A percentile compares a stretch with the other conserved stretches of the same genome.
phyloP scores from a whole-genome alignment of 768 basidiomycete genomes.

The Lyophyllum semitale region DNA sequence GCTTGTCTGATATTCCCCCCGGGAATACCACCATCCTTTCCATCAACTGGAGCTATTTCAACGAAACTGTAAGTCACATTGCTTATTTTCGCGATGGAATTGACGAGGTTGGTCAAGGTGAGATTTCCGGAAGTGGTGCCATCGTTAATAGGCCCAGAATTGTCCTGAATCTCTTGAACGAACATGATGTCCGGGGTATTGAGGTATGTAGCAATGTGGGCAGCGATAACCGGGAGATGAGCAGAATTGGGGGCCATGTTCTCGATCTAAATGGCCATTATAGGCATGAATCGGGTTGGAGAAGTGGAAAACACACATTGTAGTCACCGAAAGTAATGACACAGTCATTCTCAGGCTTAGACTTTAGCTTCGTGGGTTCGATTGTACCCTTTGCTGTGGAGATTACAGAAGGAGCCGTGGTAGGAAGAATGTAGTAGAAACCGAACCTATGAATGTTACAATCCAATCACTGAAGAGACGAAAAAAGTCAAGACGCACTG shows the following conservation, averaged over 20 bases:
- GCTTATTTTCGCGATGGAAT: slow-evolving; percentile 45
- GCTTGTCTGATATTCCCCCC: slow-evolving; percentile 67
- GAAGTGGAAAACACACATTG: slow-evolving; percentile 40
- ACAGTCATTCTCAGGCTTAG: slow-evolving; percentile 36
- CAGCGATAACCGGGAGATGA: slow-evolving; percentile 50
- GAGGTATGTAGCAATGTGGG: slow-evolving; percentile 52
- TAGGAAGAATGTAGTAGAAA: slow-evolving; percentile 58
- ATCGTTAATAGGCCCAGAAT: slow-evolving; percentile 52
- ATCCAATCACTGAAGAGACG: not conserved
- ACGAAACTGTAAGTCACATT: slow-evolving; percentile 49
- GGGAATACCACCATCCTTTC: slow-evolving; percentile 59
- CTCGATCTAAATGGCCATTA: slow-evolving; percentile 42
- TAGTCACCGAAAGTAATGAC: slow-evolving; percentile 59
- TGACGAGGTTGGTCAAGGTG: slow-evolving; percentile 50
- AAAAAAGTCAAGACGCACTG: slow-evolving; percentile 37
- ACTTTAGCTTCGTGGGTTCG: slow-evolving; percentile 41
- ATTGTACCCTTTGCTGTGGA: slow-evolving; percentile 34
- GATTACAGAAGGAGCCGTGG: slow-evolving; percentile 52
- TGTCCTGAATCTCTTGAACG: slow-evolving; percentile 66
- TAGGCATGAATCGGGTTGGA: not conserved
- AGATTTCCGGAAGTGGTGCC: slow-evolving; percentile 55
- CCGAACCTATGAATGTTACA: slow-evolving; percentile 35
- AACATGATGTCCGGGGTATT: slow-evolving; percentile 60
- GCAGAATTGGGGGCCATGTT: slow-evolving; percentile 53
- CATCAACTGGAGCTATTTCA: slow-evolving; percentile 52